phyloP scores from a whole-genome alignment of 2,329 filamentous ascomycete species.

The Aspergillus proliferans region DNA sequence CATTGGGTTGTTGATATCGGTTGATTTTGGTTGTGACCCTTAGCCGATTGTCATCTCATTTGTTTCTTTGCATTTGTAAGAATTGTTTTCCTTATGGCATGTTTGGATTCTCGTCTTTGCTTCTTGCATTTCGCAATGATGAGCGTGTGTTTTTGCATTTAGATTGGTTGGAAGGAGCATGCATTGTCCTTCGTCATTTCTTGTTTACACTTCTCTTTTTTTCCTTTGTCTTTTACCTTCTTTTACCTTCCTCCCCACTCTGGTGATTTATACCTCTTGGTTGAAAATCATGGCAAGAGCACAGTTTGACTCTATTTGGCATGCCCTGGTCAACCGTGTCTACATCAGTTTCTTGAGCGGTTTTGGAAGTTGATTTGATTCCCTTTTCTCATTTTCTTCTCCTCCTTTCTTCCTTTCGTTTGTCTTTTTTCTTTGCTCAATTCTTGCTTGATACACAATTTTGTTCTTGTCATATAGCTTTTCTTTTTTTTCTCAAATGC shows the following conservation, averaged over 20 bases:
- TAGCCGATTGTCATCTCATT: conserved; percentile 14
- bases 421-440: neutral
- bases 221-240: conserved; percentile 3
- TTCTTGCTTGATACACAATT: conserved; percentile 3
- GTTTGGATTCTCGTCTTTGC: conserved; percentile 18
- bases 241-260: conserved; percentile 5
- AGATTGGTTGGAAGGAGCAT: conserved; percentile 23
- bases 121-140: conserved; percentile 19
- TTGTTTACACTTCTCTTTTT: conserved; percentile 7
- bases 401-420: conserved; percentile 1
- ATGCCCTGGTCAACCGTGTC: neutral
- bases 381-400: conserved; percentile 1
- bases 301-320: too few relatives aligned
- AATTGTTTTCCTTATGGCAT: conserved; percentile 14
- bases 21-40: conserved; percentile 19
- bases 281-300: neutral
- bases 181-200: conserved; percentile 20
- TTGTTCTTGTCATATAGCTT: conserved; percentile 10
- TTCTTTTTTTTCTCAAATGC: conserved; percentile 1
- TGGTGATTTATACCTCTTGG: conserved; percentile 7
- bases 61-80: conserved; percentile 15
- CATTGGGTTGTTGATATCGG: conserved; percentile 17
- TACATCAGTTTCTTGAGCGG: conserved; percentile 6
- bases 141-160: conserved; percentile 25
- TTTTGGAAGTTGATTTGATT: conserved; percentile 9